phyloP scores from a whole-genome alignment of 83 land plant species.

The Picea abies region DNA sequence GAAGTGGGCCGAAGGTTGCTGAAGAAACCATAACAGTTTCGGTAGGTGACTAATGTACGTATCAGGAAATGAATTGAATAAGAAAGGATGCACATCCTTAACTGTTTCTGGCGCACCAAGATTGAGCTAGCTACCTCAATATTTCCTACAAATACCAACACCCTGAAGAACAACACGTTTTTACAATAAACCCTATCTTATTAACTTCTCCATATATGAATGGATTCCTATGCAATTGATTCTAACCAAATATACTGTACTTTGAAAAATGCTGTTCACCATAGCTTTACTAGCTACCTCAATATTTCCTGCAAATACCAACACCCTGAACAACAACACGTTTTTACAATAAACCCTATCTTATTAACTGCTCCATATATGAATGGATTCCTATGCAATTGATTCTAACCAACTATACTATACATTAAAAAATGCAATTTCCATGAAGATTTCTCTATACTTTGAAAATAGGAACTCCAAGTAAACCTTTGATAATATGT shows the following conservation, averaged over 20 bases:
- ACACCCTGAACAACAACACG: no score
- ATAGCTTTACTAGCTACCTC: no score
- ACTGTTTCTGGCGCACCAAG: conserved; percentile 97
- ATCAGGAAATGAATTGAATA: conserved; percentile 96
- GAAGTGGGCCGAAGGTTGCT: conserved; percentile 81
- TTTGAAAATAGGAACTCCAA: background rate
- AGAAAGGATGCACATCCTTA: conserved; percentile 95
- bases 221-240: background rate
- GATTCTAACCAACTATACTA: background rate
- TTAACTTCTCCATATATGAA: background rate
- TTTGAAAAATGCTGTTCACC: background rate
- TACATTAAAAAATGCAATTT: background rate
- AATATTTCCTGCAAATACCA: no score
- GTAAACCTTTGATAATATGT: background rate
- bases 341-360: no score
- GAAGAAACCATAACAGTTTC: conserved; percentile 78
- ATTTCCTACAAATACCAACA: background rate
- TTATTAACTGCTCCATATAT: background rate
- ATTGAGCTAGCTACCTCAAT: conserved; percentile 51
- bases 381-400: background rate
- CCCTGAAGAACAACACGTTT: background rate
- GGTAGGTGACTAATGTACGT: conserved; percentile 96
- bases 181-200: background rate
- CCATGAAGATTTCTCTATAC: background rate
- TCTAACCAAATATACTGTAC: background rate